These are phyloP conservation scores for Teunomyces lycoperdinae DNA, from an alignment of 805 yeast genomes.

Conservation along the genomic window DNA sequence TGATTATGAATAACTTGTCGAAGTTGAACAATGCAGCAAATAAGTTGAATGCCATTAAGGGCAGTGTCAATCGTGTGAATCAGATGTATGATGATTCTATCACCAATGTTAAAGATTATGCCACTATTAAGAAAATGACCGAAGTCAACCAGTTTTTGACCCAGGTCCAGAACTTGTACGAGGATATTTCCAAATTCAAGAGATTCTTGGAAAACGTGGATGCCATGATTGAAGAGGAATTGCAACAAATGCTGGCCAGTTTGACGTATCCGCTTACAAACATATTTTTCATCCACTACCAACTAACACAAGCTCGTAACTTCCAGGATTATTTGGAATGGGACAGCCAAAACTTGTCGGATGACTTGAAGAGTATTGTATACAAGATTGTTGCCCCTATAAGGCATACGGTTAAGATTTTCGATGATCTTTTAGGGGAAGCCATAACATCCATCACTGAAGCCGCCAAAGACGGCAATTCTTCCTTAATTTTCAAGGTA, in stretches of 20 bases:
- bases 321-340: constrained; percentile 69
- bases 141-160: constrained; percentile 68
- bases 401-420: constrained; percentile 48
- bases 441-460: constrained; percentile 72
- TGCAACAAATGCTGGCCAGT: constrained; percentile 30
- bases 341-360: constrained; percentile 47
- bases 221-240: constrained; percentile 47
- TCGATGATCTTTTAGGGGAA: constrained; percentile 61
- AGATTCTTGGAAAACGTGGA: constrained; percentile 50
- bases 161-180: constrained; percentile 63
- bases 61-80: constrained; percentile 41
- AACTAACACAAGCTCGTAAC: constrained; percentile 68
- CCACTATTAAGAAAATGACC: constrained; percentile 64
- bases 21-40: constrained; percentile 45
- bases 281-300: constrained; percentile 65
- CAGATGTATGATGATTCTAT: constrained; percentile 56
- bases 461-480: constrained; percentile 65
- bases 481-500: constrained; percentile 63
- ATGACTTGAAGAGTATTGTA: constrained; percentile 70
- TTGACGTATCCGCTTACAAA: constrained; percentile 47
- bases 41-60: constrained; percentile 36
- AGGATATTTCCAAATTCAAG: constrained; percentile 57
- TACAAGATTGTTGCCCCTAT: constrained; percentile 49
- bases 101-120: constrained; percentile 62
- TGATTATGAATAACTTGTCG: constrained; percentile 51